These are phyloP conservation scores for Beauveria asiatica DNA, from an alignment of 2,329 filamentous ascomycete genomes.

Conservation along the genomic window DNA sequence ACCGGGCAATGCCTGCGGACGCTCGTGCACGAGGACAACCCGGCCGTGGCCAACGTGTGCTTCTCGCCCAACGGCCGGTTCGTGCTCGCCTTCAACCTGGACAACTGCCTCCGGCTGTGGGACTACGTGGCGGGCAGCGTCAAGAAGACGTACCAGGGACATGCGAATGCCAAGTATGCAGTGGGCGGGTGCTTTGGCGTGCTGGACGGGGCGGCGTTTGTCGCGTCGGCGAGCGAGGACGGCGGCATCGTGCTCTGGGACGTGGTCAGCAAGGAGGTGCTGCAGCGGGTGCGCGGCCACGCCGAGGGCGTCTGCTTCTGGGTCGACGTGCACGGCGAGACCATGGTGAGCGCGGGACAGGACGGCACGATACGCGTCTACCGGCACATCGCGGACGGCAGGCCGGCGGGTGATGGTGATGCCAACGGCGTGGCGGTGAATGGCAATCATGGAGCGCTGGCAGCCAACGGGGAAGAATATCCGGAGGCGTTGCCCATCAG, in stretches of 20 bases:
- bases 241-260: constrained; percentile 85
- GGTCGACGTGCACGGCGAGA: constrained; percentile 51
- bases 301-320: constrained; percentile 54
- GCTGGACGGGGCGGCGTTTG: constrained; percentile 44
- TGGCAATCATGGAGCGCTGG: constrained; percentile 13
- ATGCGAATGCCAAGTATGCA: constrained; percentile 75
- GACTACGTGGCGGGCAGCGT: constrained; percentile 87
- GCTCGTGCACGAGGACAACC: constrained; percentile 92
- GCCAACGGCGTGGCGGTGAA: constrained; percentile 26
- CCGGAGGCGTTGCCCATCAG: constrained; percentile 41
- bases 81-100: constrained; percentile 84
- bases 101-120: constrained; percentile 86
- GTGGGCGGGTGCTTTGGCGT: constrained; percentile 77
- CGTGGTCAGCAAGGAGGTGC: constrained; percentile 71
- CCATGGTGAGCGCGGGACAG: constrained; percentile 50
- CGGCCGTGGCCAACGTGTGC: constrained; percentile 76
- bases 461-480: constrained; percentile 46
- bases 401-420: constrained; percentile 17
- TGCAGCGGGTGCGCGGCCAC: constrained; percentile 55
- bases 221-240: constrained; percentile 81
- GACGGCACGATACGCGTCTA: constrained; percentile 46
- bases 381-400: constrained; percentile 22
- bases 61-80: constrained; percentile 94
- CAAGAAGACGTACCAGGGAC: constrained; percentile 95
- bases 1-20: constrained; percentile 94